A percentile compares a stretch with the other conserved stretches of the same genome.
These are phyloP conservation scores for Trichoderma harzianum DNA, from an alignment of 2,329 filamentous ascomycete genomes.

Conservation along the genomic window DNA sequence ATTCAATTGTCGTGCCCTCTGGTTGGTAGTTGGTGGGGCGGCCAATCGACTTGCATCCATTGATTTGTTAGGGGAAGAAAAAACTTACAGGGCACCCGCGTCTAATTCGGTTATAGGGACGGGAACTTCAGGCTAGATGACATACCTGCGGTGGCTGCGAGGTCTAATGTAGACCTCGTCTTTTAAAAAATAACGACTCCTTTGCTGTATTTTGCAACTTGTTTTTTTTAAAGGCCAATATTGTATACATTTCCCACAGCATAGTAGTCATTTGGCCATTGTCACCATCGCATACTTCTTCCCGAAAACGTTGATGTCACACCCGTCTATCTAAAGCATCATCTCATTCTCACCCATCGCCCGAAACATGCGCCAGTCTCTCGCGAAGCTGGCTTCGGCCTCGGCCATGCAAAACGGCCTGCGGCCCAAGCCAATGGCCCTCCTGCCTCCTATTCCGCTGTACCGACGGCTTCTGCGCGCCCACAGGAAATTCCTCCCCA, in stretches of 20 bases:
- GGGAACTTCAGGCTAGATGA: background rate
- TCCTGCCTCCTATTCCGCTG: conserved; percentile 82
- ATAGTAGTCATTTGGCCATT: background rate
- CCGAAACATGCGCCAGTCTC: conserved; percentile 2
- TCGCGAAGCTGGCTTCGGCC: conserved; percentile 37
- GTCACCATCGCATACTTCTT: background rate
- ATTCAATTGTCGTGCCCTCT: background rate
- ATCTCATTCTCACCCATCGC: background rate
- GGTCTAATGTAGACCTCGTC: background rate
- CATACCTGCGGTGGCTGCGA: background rate
- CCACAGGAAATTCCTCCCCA: conserved; percentile 74
- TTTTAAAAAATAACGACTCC: background rate
- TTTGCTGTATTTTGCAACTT: background rate
- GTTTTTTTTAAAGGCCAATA: background rate
- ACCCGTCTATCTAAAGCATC: background rate
- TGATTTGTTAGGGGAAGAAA: background rate
- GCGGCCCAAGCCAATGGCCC: conserved; percentile 52
- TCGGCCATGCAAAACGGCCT: conserved; percentile 32
- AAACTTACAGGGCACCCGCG: background rate
- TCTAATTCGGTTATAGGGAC: background rate
- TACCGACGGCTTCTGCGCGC: conserved; percentile 85
- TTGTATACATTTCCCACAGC: background rate
- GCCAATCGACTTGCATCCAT: background rate
- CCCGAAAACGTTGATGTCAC: background rate
- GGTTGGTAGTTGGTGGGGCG: background rate